These are phyloP conservation scores for cucumber (Cucumis sativus) DNA, from an alignment of 306 rosid species.

Conservation along the genomic window DNA sequence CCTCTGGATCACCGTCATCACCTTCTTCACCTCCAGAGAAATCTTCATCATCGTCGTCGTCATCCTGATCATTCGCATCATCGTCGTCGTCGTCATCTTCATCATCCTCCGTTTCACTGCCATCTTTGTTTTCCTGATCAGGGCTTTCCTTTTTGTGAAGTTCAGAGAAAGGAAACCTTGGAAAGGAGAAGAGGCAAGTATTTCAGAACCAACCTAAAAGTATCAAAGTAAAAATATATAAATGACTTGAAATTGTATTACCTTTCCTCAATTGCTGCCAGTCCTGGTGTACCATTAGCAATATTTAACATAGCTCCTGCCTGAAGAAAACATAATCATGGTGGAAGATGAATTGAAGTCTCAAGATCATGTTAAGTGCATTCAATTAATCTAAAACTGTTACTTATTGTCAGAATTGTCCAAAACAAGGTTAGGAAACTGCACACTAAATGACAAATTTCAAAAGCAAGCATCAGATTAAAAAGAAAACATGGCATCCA, in stretches of 20 bases:
- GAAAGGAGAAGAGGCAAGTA: constrained; percentile 8
- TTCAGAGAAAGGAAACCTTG: constrained; percentile 59
- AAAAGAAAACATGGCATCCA: neutral
- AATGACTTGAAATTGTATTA: constrained; percentile 9
- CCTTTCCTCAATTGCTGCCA: constrained; percentile 39
- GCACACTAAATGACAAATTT: neutral
- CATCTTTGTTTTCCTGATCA: constrained; percentile 55
- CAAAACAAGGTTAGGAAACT: neutral
- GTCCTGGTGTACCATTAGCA: constrained; percentile 19
- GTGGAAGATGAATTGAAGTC: neutral
- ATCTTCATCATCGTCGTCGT: constrained; percentile 52
- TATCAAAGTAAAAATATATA: neutral
- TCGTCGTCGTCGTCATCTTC: constrained; percentile 27
- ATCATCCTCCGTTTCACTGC: constrained; percentile 77
- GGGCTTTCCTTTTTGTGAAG: constrained; percentile 17
- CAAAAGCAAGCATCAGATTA: neutral
- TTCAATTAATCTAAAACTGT: neutral
- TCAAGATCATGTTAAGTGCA: neutral
- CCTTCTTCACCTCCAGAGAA: constrained; percentile 49
- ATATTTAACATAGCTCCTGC: constrained; percentile 19
- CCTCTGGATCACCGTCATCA: constrained; percentile 42
- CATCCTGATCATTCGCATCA: constrained; percentile 31
- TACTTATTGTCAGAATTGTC: neutral
- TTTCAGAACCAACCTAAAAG: neutral
- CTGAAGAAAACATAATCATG: constrained; percentile 20